A percentile compares a stretch with the other conserved stretches of the same genome.
phyloP scores from a whole-genome alignment of 2,329 filamentous ascomycete species.

The Ophiostoma piceae region DNA sequence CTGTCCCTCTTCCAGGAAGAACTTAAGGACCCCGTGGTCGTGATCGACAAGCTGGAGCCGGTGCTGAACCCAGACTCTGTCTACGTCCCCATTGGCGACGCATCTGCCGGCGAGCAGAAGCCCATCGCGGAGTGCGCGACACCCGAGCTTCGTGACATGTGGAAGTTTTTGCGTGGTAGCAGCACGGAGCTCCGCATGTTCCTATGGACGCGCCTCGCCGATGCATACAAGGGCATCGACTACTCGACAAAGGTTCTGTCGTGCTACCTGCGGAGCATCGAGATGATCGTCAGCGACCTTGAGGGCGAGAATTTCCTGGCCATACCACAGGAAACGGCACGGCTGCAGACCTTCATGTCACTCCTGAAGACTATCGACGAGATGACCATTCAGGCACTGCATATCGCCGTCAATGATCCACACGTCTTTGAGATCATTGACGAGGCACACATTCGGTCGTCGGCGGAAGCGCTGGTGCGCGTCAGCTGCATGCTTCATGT shows the following conservation, averaged over 20 bases:
- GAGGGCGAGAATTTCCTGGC: constrained; percentile 58
- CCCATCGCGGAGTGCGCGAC: constrained; percentile 50
- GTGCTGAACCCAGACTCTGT: constrained; percentile 71
- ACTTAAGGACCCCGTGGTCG: constrained; percentile 68
- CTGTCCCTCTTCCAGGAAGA: constrained; percentile 81
- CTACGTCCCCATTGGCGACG: constrained; percentile 32
- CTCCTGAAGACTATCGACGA: constrained; percentile 77
- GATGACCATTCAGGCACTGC: constrained; percentile 65
- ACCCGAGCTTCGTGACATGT: constrained; percentile 66
- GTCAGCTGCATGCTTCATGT: constrained; percentile 72
- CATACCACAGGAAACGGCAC: constrained; percentile 59
- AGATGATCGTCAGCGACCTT: constrained; percentile 65
- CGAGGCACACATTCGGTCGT: constrained; percentile 67
- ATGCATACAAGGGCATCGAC: constrained; percentile 79
- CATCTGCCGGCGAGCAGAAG: constrained; percentile 22
- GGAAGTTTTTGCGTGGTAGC: constrained; percentile 76
- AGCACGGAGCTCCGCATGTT: constrained; percentile 79
- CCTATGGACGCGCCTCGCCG: constrained; percentile 84
- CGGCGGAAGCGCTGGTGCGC: constrained; percentile 65
- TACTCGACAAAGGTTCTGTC: constrained; percentile 85
- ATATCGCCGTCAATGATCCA: constrained; percentile 60
- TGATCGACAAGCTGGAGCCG: constrained; percentile 90
- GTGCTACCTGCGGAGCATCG: constrained; percentile 78
- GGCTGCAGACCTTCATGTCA: constrained; percentile 63
- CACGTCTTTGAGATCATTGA: constrained; percentile 64